Conservation (phyloP, 192 early-diverging fungal species). For the Coemansia sp. region DNA sequence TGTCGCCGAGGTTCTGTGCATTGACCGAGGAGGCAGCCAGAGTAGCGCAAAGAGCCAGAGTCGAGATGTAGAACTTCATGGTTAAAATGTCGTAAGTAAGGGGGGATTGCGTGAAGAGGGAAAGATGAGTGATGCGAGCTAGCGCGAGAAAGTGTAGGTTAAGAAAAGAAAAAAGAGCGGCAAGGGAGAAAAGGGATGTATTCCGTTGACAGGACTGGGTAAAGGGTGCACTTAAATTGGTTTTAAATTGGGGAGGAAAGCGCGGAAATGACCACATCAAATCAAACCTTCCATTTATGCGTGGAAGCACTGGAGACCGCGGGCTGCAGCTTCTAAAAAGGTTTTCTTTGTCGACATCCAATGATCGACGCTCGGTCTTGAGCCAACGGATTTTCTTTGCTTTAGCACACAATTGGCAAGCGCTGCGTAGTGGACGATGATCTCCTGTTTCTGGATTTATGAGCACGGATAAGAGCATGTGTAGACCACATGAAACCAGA, state of each 20-base stretch:
- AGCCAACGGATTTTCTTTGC: not conserved
- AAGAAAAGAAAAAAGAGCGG: not conserved
- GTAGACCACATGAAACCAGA: conserved; percentile 3
- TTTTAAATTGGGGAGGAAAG: not conserved
- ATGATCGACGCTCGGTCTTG: not conserved
- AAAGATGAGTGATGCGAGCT: not conserved
- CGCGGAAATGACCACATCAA: not conserved
- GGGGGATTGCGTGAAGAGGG: not conserved
- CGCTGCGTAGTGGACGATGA: not conserved
- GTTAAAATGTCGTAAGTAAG: not conserved
- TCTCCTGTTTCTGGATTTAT: not conserved
- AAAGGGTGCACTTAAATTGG: not conserved
- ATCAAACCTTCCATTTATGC: not conserved
- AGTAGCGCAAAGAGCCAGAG: conserved; percentile 29
- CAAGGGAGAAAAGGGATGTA: no score
- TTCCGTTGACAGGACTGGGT: not conserved
- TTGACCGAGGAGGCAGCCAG: conserved; percentile 25
- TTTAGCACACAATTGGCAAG: not conserved
- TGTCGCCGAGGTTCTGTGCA: conserved; percentile 15
- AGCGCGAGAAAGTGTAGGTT: not conserved
- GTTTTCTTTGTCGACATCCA: not conserved
- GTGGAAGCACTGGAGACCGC: not conserved
- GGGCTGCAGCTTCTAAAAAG: conserved; percentile 4
- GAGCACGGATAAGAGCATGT: not conserved
- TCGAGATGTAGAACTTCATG: conserved; percentile 37